Evolutionary conservation across 1,284 basidiomycete species (phyloP).

Genomic region (Ceratobasidium sp.): DNA sequence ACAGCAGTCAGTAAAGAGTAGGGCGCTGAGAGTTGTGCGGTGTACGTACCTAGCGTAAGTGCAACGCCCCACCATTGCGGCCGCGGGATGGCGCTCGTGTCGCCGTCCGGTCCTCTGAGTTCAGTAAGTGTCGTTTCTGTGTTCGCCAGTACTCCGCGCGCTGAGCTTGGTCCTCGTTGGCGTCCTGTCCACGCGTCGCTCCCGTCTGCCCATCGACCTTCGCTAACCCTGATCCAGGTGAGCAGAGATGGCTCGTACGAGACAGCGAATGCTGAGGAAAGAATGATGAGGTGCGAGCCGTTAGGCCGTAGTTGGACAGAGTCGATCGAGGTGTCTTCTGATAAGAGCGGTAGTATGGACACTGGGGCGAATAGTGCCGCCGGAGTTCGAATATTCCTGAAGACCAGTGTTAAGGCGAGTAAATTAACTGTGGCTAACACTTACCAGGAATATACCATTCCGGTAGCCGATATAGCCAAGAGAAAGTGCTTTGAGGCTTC

Average conservation of each 20-base stretch:
- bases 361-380: constrained; percentile 73
- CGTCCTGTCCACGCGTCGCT: constrained; percentile 85
- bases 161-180: constrained; percentile 57
- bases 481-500: constrained; percentile 74
- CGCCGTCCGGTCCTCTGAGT: constrained; percentile 46
- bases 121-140: constrained; percentile 55
- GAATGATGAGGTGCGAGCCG: constrained; percentile 80
- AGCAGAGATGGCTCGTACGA: constrained; percentile 78
- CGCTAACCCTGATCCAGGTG: constrained; percentile 80
- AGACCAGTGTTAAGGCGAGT: constrained; percentile 7
- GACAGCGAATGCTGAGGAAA: constrained; percentile 79
- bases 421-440: constrained; percentile 50
- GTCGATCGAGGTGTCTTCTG: constrained; percentile 66
- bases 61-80: constrained; percentile 84
- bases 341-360: constrained; percentile 72
- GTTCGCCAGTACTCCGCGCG: constrained; percentile 51
- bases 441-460: constrained; percentile 81
- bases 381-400: constrained; percentile 80
- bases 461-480: constrained; percentile 78
- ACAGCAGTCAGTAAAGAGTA: neutral
- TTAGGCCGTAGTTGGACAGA: constrained; percentile 79
- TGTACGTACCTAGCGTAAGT: constrained; percentile 67
- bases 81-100: constrained; percentile 36
- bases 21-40: too few relatives aligned
- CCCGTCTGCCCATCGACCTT: constrained; percentile 83